phyloP scores from a whole-genome alignment of 2,329 filamentous ascomycete species.

The Blastomyces emzantsi region DNA sequence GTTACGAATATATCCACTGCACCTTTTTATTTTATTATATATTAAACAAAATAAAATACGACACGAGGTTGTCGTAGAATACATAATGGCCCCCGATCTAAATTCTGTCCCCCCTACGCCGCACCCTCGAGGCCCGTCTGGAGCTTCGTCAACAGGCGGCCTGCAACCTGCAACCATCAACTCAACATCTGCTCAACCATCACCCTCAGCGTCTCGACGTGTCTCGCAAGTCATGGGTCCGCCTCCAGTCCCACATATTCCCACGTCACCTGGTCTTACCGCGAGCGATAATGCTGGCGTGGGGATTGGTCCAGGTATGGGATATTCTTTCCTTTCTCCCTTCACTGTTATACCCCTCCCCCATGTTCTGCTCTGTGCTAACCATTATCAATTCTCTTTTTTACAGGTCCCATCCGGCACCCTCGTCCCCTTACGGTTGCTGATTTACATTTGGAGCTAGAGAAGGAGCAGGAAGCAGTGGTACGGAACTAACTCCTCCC shows the following conservation, averaged over 20 bases:
- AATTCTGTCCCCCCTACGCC: constrained; percentile 36
- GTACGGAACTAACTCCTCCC: constrained; percentile 42
- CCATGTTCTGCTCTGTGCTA: constrained; percentile 5
- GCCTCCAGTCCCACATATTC: constrained; percentile 27
- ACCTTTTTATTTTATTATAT: too few species aligned
- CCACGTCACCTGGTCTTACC: constrained; percentile 20
- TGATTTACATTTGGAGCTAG: constrained; percentile 79
- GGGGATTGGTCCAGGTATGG: constrained; percentile 35
- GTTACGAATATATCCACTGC: neutral
- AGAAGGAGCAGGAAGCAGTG: constrained; percentile 92
- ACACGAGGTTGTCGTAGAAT: neutral
- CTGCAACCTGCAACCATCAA: constrained; percentile 2
- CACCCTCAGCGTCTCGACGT: constrained; percentile 37
- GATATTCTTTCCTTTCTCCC: neutral
- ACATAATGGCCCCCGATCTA: constrained; percentile 42
- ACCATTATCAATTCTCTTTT: constrained; percentile 21
- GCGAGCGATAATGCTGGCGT: constrained; percentile 29
- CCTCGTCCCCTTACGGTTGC: constrained; percentile 79
- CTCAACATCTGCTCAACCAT: constrained; percentile 21
- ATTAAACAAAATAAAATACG: neutral
- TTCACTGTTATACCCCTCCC: constrained; percentile 3
- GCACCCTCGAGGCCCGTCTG: constrained; percentile 26
- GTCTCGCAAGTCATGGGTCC: constrained; percentile 43
- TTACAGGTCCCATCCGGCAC: constrained; percentile 65
- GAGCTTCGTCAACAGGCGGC: constrained; percentile 21